These are phyloP conservation scores for Boeremia exigua DNA, from an alignment of 2,329 filamentous ascomycete genomes.

Conservation along the genomic window DNA sequence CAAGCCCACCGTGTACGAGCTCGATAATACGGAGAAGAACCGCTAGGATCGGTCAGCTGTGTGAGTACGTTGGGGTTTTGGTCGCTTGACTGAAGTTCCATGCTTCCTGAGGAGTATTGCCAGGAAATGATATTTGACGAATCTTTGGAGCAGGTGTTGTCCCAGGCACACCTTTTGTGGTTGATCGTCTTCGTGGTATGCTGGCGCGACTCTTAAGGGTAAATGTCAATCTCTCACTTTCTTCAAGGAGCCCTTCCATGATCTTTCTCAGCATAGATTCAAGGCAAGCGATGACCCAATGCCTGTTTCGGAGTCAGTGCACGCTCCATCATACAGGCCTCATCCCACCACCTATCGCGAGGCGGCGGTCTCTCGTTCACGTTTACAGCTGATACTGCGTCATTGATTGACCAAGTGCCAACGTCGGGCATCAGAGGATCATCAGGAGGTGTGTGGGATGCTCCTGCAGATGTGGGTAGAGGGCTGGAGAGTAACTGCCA, in stretches of 20 bases:
- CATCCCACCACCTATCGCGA: conserved; percentile 22
- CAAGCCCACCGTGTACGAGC: conserved; percentile 60
- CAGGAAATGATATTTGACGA: conserved; percentile 58
- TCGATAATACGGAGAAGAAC: conserved; percentile 62
- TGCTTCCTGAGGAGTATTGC: conserved; percentile 61
- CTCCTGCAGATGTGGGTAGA: not conserved
- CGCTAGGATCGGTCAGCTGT: conserved; percentile 46
- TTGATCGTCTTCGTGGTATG: conserved; percentile 26
- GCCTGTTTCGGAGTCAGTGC: conserved; percentile 24
- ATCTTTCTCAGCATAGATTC: conserved; percentile 63
- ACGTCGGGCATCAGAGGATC: not conserved
- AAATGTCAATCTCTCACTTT: conserved; percentile 56
- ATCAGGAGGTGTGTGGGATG: not conserved
- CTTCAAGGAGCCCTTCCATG: conserved; percentile 59
- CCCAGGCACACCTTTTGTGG: conserved; percentile 1
- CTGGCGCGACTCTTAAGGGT: conserved; percentile 51
- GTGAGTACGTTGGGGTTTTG: not conserved
- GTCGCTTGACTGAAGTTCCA: conserved; percentile 61
- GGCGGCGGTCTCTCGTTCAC: not conserved
- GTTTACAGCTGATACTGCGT: not conserved
- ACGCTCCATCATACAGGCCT: not conserved
- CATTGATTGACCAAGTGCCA: not conserved
- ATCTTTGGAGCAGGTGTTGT: conserved; percentile 22
- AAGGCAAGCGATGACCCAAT: conserved; percentile 59
- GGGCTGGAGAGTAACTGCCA: conserved; percentile 18